Conservation (phyloP, 2,329 filamentous ascomycete genomes). For the Ustilaginoidea virens region DNA sequence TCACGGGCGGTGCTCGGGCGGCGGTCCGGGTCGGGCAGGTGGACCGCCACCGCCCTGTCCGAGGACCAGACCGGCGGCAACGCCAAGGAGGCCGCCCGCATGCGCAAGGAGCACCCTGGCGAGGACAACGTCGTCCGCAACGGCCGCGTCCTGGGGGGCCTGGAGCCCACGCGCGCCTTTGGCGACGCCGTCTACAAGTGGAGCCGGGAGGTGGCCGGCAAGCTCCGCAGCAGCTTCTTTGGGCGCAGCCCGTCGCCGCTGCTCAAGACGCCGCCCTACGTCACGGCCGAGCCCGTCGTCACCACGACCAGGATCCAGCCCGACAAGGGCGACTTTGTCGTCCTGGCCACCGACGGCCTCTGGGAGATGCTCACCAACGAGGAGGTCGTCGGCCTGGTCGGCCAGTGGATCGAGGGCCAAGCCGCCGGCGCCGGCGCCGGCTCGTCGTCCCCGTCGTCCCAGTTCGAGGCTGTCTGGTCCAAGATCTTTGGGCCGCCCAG, state of each 20-base stretch:
- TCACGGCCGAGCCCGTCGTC: conserved; percentile 88
- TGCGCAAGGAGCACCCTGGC: conserved; percentile 75
- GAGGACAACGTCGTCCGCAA: conserved; percentile 80
- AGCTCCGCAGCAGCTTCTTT: conserved; percentile 76
- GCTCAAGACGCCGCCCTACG: conserved; percentile 85
- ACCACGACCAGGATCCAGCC: conserved; percentile 88
- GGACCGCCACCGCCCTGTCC: conserved; percentile 79
- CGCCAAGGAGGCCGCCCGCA: conserved; percentile 64
- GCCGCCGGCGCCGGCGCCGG: conserved; percentile 14
- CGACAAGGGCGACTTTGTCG: conserved; percentile 81
- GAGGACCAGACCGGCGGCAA: conserved; percentile 90
- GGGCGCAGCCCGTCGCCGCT: conserved; percentile 61
- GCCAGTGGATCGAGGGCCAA: conserved; percentile 88
- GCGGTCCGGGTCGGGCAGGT: conserved; percentile 64
- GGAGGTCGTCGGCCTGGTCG: conserved; percentile 90
- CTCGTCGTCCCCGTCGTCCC: conserved; percentile 32
- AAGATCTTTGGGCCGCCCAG: conserved; percentile 38
- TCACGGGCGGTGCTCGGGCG: conserved; percentile 89
- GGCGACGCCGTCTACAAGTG: conserved; percentile 97
- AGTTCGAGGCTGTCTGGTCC: conserved; percentile 55
- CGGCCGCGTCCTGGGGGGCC: conserved; percentile 76
- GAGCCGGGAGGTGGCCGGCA: conserved; percentile 69
- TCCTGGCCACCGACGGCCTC: conserved; percentile 89
- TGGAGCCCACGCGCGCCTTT: conserved; percentile 89
- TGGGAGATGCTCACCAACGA: conserved; percentile 99